Evolutionary conservation across 495 filamentous ascomycete species (phyloP).

Genomic region (Trichodelitschia bisporula): DNA sequence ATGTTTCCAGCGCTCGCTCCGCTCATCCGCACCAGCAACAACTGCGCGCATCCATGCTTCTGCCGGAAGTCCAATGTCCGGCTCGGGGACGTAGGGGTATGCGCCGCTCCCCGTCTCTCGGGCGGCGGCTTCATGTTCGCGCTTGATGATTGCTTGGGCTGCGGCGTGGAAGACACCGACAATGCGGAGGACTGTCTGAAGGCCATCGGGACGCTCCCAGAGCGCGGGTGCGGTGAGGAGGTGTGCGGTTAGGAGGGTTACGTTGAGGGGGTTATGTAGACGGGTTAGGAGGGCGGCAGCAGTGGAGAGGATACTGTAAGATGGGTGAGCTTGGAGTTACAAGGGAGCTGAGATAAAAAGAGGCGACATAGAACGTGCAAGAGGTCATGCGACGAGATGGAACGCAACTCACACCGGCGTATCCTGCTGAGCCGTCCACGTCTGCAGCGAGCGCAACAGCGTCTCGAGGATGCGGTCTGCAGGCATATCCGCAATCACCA

Average conservation of each 20-base stretch:
- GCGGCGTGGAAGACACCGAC: constrained; percentile 79
- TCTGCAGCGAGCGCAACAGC: constrained; percentile 17
- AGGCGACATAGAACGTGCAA: constrained; percentile 1
- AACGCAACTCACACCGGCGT: constrained; percentile 19
- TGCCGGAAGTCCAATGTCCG: constrained; percentile 6
- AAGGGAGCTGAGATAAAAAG: not conserved
- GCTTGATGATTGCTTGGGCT: constrained; percentile 21
- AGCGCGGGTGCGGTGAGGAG: constrained; percentile 66
- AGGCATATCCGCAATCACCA: constrained; percentile 16
- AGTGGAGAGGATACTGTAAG: constrained; percentile 44
- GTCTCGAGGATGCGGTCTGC: constrained; percentile 17
- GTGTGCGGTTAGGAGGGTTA: constrained; percentile 76
- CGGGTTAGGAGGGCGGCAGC: constrained; percentile 60
- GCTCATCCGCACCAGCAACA: constrained; percentile 60
- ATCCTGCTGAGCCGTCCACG: constrained; percentile 19
- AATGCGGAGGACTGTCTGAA: constrained; percentile 48
- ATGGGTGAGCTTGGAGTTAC: too few relatives aligned
- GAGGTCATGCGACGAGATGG: not conserved
- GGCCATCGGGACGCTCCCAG: constrained; percentile 50
- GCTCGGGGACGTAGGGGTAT: not conserved
- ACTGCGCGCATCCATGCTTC: constrained; percentile 73
- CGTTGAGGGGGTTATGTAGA: constrained; percentile 72
- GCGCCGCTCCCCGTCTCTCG: not conserved
- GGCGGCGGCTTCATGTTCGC: constrained; percentile 14
- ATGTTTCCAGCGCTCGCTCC: constrained; percentile 74